A percentile compares a stretch with the other conserved stretches of the same genome.
Evolutionary conservation across 2,329 filamentous ascomycete species (phyloP).

Genomic region (Parascedosporium putredinis): DNA sequence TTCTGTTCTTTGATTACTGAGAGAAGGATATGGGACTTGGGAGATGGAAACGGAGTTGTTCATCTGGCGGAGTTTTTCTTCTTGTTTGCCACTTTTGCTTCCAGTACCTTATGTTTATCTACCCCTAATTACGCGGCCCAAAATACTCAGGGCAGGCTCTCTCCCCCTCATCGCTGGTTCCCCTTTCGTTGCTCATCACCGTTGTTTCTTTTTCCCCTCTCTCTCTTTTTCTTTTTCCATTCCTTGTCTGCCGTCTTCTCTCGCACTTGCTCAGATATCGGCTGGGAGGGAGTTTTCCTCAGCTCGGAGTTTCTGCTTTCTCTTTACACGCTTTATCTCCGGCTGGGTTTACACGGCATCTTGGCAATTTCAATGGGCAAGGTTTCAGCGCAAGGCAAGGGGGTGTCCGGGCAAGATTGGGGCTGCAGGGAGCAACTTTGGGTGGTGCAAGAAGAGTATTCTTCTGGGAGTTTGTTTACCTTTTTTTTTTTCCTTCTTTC

Average conservation of each 20-base stretch:
- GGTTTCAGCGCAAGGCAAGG: neutral
- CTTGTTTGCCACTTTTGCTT: neutral
- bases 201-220: neutral
- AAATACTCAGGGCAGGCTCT: no score
- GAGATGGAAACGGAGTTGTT: neutral
- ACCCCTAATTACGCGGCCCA: no score
- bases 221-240: neutral
- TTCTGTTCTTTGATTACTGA: no score
- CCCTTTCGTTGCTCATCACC: neutral
- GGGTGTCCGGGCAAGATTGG: neutral
- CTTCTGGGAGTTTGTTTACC: neutral
- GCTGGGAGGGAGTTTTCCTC: no score
- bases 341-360: neutral
- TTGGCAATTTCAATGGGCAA: conserved; percentile 6
- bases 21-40: neutral
- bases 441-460: neutral
- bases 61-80: conserved; percentile 1
- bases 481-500: no score
- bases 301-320: conserved; percentile 5
- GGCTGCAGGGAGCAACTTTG: neutral
- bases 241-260: neutral
- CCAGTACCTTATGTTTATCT: neutral
- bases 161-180: no score
- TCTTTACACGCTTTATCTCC: neutral
- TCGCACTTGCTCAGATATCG: neutral